Conservation (phyloP, 2,329 filamentous ascomycete species). For the Teratosphaeria destructans region DNA sequence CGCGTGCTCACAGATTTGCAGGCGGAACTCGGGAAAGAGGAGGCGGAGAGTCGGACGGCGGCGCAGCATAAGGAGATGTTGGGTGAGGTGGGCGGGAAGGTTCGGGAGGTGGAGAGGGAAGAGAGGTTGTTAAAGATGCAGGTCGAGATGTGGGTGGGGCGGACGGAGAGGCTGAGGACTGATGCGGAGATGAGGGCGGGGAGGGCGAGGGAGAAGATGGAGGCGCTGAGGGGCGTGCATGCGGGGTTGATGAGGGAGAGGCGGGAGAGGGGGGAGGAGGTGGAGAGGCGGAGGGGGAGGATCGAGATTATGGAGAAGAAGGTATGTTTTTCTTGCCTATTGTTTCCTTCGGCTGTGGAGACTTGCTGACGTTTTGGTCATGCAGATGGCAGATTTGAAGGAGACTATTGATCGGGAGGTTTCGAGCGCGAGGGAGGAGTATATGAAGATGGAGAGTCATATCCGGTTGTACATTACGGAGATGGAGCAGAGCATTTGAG, state of each 20-base stretch:
- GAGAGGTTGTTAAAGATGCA: slow-evolving; percentile 77
- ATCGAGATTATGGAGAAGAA: slow-evolving; percentile 99
- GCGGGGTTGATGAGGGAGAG: slow-evolving; percentile 74
- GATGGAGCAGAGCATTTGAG: slow-evolving; percentile 78
- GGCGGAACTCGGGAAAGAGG: slow-evolving; percentile 76
- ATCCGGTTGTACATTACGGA: slow-evolving; percentile 97
- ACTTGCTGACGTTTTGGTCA: slow-evolving; percentile 9
- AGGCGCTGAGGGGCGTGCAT: slow-evolving; percentile 73
- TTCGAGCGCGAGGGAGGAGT: slow-evolving; percentile 81
- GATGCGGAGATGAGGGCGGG: slow-evolving; percentile 73
- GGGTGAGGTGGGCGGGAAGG: slow-evolving; percentile 77
- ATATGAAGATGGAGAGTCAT: slow-evolving; percentile 93
- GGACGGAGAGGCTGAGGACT: slow-evolving; percentile 72
- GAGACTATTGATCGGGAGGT: slow-evolving; percentile 96
- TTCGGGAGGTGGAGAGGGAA: slow-evolving; percentile 80
- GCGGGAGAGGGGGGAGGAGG: slow-evolving; percentile 76
- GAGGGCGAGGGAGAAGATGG: slow-evolving; percentile 78
- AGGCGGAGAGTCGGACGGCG: slow-evolving; percentile 76
- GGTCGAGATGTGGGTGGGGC: slow-evolving; percentile 72
- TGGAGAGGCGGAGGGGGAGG: slow-evolving; percentile 80
- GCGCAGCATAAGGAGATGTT: slow-evolving; percentile 76
- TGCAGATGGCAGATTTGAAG: slow-evolving; percentile 89
- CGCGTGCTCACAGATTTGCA: slow-evolving; percentile 83
- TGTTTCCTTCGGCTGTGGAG: too few species aligned
- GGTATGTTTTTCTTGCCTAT: slow-evolving; percentile 41